Evolutionary conservation across 1,284 basidiomycete genomes (phyloP).

Genomic region (Neolentinus lepideus): DNA sequence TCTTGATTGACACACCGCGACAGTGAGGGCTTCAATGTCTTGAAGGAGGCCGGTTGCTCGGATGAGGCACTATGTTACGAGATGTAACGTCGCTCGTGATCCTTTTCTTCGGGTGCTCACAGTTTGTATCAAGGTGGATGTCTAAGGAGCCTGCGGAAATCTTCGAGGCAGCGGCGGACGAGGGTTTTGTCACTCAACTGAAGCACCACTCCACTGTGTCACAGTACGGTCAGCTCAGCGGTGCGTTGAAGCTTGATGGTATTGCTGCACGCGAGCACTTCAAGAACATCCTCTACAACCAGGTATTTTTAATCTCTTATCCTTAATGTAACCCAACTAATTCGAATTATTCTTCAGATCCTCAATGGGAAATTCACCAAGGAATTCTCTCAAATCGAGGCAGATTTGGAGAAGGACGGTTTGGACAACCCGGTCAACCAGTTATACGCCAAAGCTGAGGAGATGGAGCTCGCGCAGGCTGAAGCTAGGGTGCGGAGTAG

Average conservation of each 20-base stretch:
- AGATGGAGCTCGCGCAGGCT: slow-evolving; percentile 46
- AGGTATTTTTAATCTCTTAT: slow-evolving; percentile 26
- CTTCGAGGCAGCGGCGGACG: slow-evolving; percentile 60
- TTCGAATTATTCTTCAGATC: slow-evolving; percentile 26
- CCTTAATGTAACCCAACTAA: not conserved
- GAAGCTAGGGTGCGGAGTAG: slow-evolving; percentile 51
- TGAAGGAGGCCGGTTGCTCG: slow-evolving; percentile 60
- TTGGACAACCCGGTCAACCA: slow-evolving; percentile 47
- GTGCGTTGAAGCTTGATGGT: slow-evolving; percentile 50
- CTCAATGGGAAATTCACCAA: slow-evolving; percentile 53
- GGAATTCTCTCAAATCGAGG: slow-evolving; percentile 50
- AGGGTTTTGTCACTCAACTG: slow-evolving; percentile 56
- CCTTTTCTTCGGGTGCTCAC: not conserved
- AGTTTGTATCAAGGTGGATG: slow-evolving; percentile 48
- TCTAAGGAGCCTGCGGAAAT: slow-evolving; percentile 68
- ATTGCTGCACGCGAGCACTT: slow-evolving; percentile 41
- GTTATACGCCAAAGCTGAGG: slow-evolving; percentile 40
- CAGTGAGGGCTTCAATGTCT: slow-evolving; percentile 53
- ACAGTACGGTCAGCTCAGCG: slow-evolving; percentile 55
- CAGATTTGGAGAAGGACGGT: slow-evolving; percentile 52
- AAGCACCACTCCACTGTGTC: slow-evolving; percentile 58
- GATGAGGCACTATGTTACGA: slow-evolving; percentile 64
- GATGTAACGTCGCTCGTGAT: slow-evolving; percentile 31
- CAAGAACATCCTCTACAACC: slow-evolving; percentile 50
- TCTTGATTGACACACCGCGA: slow-evolving; percentile 1